Base-by-base conservation (phyloP, 1,284 basidiomycete genomes). In the Kalmanozyma brasiliensis region DNA sequence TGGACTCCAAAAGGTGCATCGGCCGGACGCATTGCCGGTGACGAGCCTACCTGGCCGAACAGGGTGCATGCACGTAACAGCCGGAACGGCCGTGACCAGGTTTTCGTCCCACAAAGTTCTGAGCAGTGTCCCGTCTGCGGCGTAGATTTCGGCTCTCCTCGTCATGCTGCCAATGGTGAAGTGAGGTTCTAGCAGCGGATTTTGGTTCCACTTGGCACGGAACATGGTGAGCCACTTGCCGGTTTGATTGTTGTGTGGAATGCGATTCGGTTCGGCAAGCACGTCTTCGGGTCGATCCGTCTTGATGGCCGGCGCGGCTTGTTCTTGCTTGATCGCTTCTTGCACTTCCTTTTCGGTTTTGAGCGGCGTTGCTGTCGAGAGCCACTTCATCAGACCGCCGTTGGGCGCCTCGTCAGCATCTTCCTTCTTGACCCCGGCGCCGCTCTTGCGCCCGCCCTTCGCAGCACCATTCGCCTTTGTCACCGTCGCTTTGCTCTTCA, bases 181-280 rank as follows among this genome's bases (percentile, higher is more conserved):
- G 33, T 81, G 79, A 2, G 78, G 74, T 36, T 74, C 65, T 3
- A 76, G 38, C 9, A 49, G 23, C 1, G 78, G 48, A 34, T 80
- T 79, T n/a, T 35, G 49, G 44, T 77, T 63, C 76, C 79, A 81
- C 19, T 45, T 51, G 2, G 74, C 76, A 3, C 80, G 63, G 65
- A 82, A 81, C 29, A 80, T 62, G n/a, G 79, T 82, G 19, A 82
- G 66, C 80, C 80, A 81, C 42, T 75, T 76, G 17, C 80, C 80
- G 2, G 80, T 81, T 26, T 80, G 77, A 40, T 81, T 81, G 66
- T 81, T 81, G 57, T 81, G 79, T 8, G 73, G 68, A 19, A 81
- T 59, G 11, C 44, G 52, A 6, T 30, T 46, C 0, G 73, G 72
- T 8, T 52, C 37, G 8, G 43, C 52, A 2, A 79, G 68, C 2